Base-by-base conservation (phyloP, 2,329 filamentous ascomycete genomes). In the Ophiostoma piceae region DNA sequence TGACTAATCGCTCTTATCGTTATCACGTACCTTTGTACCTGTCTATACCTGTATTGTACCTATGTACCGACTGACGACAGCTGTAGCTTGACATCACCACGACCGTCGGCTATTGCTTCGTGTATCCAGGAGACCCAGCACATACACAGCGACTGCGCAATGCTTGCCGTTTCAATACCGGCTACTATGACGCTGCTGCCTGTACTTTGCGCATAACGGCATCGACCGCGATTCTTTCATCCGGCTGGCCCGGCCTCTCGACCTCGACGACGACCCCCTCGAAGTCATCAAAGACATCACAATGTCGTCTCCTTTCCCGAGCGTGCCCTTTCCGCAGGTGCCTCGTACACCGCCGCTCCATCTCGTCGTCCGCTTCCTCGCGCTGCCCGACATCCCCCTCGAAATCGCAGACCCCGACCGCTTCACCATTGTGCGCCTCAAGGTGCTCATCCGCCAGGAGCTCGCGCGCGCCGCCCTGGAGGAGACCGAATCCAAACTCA, bases 321-420 rank as follows among this genome's bases (percentile, higher is more conserved):
- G 32, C 64, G 29, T 37, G n/a, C 39, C 67, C 14, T 67, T 12
- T 12, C 69, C 68, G 11, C 66, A 32, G 37, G n/a, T 22, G 22
- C 11, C 69, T 6, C 66, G 32, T 14, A 43, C n/a, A 11, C 51
- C 66, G 14, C 84, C 84, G 43, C 84, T 97, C 70, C 88, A 90
- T 76, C 84, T 98, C 65, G 94, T 92, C 51, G 89, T 98, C 78
- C 93, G 94, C 79, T 98, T 99, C 85, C 92, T 90, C 71, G 89
- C 92, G 0, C 85, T 94, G 70, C 90, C 92, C 19, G 95, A 98
- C 78, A 86, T 97, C 54, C 85, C 90, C 57, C 86, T 98, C 71
- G 88, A 92, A 75, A 87, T 98, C 76, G 79, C 87, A 67, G 81
- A 84, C 6, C 92, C 94, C 0, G 79, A 83, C 66, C 83, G 84